Evolutionary conservation across 1,284 basidiomycete species (phyloP).

Genomic region (Amylostereum areolatum): DNA sequence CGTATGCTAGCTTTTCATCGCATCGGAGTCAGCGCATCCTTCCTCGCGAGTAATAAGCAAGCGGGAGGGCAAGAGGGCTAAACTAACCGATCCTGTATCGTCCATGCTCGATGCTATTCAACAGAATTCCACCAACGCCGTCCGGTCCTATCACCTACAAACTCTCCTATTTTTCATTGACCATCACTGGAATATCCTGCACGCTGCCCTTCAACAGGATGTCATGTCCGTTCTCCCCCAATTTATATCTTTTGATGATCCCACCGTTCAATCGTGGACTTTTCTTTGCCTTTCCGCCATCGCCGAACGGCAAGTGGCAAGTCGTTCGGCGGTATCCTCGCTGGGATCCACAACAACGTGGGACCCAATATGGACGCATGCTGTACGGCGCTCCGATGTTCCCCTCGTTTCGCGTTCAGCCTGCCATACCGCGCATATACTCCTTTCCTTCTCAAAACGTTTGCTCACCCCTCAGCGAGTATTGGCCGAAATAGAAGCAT

Average conservation of each 20-base stretch:
- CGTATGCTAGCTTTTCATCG: constrained; percentile 45
- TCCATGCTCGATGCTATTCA: constrained; percentile 50
- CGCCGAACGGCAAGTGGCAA: constrained; percentile 24
- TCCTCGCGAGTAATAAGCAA: constrained; percentile 16
- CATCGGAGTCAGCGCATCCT: constrained; percentile 54
- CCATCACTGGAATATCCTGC: constrained; percentile 62
- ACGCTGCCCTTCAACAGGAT: constrained; percentile 47
- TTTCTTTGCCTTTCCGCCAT: constrained; percentile 75
- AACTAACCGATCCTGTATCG: constrained; percentile 53
- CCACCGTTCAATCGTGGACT: constrained; percentile 71
- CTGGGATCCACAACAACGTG: constrained; percentile 36
- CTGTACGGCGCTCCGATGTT: constrained; percentile 66
- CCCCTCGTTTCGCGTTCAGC: constrained; percentile 72
- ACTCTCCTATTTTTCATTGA: constrained; percentile 81
- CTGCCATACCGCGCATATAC: constrained; percentile 63
- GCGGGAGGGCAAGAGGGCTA: constrained; percentile 41
- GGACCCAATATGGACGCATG: constrained; percentile 78
- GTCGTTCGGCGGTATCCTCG: constrained; percentile 26
- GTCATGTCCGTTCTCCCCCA: constrained; percentile 52
- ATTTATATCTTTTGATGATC: constrained; percentile 61
- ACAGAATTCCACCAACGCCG: constrained; percentile 20
- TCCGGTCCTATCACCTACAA: constrained; percentile 62
- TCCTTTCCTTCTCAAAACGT: constrained; percentile 38
- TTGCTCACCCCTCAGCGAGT: constrained; percentile 52
- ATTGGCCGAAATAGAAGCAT: constrained; percentile 64